Percentiles rank a stretch among this genome's conserved stretches.
phyloP scores from a whole-genome alignment of 2,329 filamentous ascomycete genomes.

The Coniella lustricola region DNA sequence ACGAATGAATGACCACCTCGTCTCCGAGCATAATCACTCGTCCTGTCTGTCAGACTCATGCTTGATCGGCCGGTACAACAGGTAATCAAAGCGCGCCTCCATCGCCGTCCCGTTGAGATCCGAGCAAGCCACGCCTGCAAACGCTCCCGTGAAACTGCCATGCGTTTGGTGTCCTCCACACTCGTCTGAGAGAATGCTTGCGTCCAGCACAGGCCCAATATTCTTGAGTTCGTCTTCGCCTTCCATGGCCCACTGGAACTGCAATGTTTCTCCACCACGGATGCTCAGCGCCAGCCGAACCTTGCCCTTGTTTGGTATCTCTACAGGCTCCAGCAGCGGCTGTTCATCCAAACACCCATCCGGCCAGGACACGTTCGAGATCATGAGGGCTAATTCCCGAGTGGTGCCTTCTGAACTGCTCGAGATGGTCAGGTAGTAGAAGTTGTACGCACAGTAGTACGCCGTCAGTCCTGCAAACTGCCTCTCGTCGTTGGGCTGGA shows the following conservation, averaged over 20 bases:
- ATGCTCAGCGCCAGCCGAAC: constrained; percentile 44
- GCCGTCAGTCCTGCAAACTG: constrained; percentile 55
- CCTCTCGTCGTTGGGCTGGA: constrained; percentile 49
- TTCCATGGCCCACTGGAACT: constrained; percentile 50
- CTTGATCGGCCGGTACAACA: constrained; percentile 42
- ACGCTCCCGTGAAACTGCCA: constrained; percentile 58
- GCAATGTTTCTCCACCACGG: constrained; percentile 39
- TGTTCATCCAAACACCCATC: constrained; percentile 36
- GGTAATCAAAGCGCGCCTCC: constrained; percentile 44
- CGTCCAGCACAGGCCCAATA: constrained; percentile 51
- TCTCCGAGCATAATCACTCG: not conserved
- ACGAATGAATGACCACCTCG: no score
- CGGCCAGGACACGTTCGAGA: constrained; percentile 50
- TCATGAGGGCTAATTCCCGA: constrained; percentile 49
- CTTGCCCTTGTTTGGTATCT: constrained; percentile 47
- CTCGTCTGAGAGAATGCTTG: constrained; percentile 54
- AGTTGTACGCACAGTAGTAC: constrained; percentile 59
- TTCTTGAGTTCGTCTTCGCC: constrained; percentile 34
- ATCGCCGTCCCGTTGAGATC: constrained; percentile 45
- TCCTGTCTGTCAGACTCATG: constrained; percentile 44
- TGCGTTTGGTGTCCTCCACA: constrained; percentile 55
- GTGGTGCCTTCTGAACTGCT: constrained; percentile 45
- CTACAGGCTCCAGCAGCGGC: constrained; percentile 36
- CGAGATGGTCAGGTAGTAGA: constrained; percentile 56
- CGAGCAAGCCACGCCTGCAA: constrained; percentile 49